Evolutionary conservation across 164 flowering plant genomes (phyloP).

Genomic region (Sextonia rubra): DNA sequence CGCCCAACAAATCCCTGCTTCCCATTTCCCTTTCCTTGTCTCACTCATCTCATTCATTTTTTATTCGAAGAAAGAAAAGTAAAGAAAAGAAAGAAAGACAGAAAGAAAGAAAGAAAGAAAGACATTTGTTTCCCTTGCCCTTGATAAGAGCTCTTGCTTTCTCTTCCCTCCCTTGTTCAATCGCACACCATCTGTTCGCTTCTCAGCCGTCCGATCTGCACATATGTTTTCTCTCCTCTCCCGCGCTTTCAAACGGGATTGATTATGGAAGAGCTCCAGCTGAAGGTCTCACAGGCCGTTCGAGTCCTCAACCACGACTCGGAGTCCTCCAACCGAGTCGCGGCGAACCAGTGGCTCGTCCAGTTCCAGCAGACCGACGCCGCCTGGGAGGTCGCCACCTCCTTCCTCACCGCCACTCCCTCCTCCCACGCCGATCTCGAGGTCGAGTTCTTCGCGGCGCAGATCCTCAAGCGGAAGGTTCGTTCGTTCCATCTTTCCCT

Average conservation of each 20-base stretch:
- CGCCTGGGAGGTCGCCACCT: slow-evolving; percentile 87
- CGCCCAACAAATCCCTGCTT: too few species aligned
- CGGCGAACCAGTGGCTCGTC: slow-evolving; percentile 98
- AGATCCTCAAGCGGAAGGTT: slow-evolving; percentile 92
- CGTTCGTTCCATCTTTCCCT: background rate
- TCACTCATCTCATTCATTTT: too few species aligned
- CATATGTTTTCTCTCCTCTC: slow-evolving; percentile 4
- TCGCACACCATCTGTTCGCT: slow-evolving; percentile 2
- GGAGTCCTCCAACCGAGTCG: slow-evolving; percentile 81
- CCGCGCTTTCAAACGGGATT: too few species aligned
- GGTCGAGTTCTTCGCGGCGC: slow-evolving; percentile 91
- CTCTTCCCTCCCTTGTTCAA: background rate
- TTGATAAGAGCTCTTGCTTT: background rate
- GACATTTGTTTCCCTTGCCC: too few species aligned
- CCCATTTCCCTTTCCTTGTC: too few species aligned
- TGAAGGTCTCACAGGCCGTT: slow-evolving; percentile 82
- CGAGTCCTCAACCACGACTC: slow-evolving; percentile 82
- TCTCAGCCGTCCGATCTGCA: slow-evolving; percentile 13
- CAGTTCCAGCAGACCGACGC: slow-evolving; percentile 85
- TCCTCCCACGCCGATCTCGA: slow-evolving; percentile 43
- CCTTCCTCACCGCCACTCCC: slow-evolving; percentile 65
- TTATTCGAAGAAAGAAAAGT: too few species aligned
- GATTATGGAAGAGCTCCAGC: slow-evolving; percentile 45
- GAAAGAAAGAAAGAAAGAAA: too few species aligned
- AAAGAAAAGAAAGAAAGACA: too few species aligned